A percentile compares a stretch with the other conserved stretches of the same genome.
These are phyloP conservation scores for Chlorella vulgaris DNA, from an alignment of 139 green algal species.

Conservation along the genomic window DNA sequence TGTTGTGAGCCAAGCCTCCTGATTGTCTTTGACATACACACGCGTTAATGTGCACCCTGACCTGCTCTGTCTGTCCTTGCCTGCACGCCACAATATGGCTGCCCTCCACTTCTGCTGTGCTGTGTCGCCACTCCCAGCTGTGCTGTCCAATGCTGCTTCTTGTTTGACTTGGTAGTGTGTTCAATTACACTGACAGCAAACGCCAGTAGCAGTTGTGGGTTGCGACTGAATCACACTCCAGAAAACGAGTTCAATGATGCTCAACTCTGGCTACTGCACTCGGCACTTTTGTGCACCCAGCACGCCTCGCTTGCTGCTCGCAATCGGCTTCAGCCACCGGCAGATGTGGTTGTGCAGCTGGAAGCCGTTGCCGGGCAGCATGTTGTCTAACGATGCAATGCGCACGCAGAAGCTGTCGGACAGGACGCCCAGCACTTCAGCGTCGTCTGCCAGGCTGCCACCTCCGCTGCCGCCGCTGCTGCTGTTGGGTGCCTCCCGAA, in stretches of 20 bases:
- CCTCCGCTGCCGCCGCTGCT: background rate
- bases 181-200: too few species aligned
- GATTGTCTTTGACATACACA: background rate
- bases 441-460: background rate
- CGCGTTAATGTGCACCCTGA: too few species aligned
- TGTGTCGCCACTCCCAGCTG: too few species aligned
- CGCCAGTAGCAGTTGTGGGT: background rate
- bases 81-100: too few species aligned
- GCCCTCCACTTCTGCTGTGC: too few species aligned
- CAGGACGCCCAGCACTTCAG: conserved; percentile 15
- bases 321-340: conserved; percentile 15
- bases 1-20: conserved; percentile 68
- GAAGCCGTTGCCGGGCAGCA: conserved; percentile 33
- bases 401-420: conserved; percentile 19
- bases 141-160: too few species aligned
- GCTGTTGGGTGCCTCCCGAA: conserved; percentile 10
- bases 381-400: conserved; percentile 13
- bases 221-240: too few species aligned
- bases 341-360: conserved; percentile 16
- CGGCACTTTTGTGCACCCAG: conserved; percentile 27
- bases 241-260: too few species aligned
- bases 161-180: too few species aligned
- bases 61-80: too few species aligned
- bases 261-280: conserved; percentile 11
- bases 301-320: conserved; percentile 3